phyloP scores from a whole-genome alignment of 306 rosid genomes.

The Oemleria cerasiformis region DNA sequence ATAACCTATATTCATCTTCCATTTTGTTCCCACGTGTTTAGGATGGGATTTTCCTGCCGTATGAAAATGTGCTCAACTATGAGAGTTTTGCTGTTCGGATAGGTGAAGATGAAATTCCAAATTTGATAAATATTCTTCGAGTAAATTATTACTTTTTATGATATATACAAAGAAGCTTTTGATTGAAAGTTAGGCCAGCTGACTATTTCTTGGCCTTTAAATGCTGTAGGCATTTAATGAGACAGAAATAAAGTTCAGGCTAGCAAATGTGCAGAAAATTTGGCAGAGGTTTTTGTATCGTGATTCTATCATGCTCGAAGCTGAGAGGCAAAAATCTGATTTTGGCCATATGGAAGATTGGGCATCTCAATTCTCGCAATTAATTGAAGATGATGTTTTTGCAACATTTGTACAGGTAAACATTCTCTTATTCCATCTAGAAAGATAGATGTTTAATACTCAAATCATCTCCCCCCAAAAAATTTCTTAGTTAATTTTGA shows the following conservation, averaged over 20 bases:
- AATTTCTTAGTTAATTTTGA: not conserved
- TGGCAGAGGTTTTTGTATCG: constrained; percentile 89
- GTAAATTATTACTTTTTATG: constrained; percentile 28
- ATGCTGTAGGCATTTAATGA: constrained; percentile 62
- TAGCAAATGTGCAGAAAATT: constrained; percentile 61
- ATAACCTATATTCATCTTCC: not conserved
- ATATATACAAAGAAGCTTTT: constrained; percentile 7
- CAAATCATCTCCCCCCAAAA: not conserved
- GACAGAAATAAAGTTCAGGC: constrained; percentile 69
- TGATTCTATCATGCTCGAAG: constrained; percentile 82
- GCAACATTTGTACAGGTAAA: constrained; percentile 76
- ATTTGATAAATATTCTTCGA: constrained; percentile 66
- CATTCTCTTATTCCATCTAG: constrained; percentile 1
- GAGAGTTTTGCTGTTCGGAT: constrained; percentile 85
- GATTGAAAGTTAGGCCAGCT: constrained; percentile 6
- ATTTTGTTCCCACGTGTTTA: constrained; percentile 30
- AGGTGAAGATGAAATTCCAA: constrained; percentile 72
- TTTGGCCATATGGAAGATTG: constrained; percentile 57
- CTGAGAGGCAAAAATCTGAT: constrained; percentile 64
- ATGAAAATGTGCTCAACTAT: constrained; percentile 79
- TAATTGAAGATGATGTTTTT: constrained; percentile 62
- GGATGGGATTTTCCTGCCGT: constrained; percentile 94
- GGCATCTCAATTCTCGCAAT: constrained; percentile 57
- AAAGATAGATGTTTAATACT: not conserved
- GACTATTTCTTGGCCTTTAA: constrained; percentile 26